Base-by-base conservation (phyloP, 1,284 basidiomycete genomes). In the Lentinula novae-zelandiae region DNA sequence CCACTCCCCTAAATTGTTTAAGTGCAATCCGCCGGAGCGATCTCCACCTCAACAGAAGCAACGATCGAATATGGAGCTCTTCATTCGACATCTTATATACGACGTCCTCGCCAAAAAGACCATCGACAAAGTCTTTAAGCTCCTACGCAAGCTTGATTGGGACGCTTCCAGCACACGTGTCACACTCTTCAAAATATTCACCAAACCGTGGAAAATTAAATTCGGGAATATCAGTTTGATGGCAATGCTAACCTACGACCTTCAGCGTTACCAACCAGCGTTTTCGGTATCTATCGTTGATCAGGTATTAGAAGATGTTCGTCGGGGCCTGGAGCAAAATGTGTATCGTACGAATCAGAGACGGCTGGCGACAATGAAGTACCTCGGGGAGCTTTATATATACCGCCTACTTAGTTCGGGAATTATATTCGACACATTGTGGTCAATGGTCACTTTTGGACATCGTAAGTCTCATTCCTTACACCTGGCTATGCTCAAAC, bases 21-120 rank as follows among this genome's bases (percentile, higher is more conserved):
- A 98, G 89, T 98, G 96, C 74, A 98, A 99, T 69, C 97, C 97
- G 2, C 97, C 97, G 0, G 95, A 98, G 68, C 87, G 97, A 59
- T 85, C 89, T 0, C 92, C 93, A 0, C 84, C 89, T 42, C 84
- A 92, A 67, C 87, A 91, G 63, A 96, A 97, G 71, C 82, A 92
- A 65, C 86, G 95, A n/a, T 81, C 89, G 2, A 88, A 89, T 0
- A 92, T 96, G 76, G 93, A 98, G 68, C 83, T 93, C 39, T 99
- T 97, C 76, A 92, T 98, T 65, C 89, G 91, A 17, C 93, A 99
- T 71, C 82, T 99, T 12, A 85, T 99, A 60, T 95, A 92, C 71
- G 91, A 99, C 68, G 90, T 96, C 31, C 82, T 98, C 42, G 80
- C 90, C 51, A 94, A 95, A 79, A 92, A 88, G 72, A 94, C 92